Percentiles rank a stretch among this genome's conserved stretches.
Conservation (phyloP, 2,329 filamentous ascomycete species). For the Aspergillus luchuensis region DNA sequence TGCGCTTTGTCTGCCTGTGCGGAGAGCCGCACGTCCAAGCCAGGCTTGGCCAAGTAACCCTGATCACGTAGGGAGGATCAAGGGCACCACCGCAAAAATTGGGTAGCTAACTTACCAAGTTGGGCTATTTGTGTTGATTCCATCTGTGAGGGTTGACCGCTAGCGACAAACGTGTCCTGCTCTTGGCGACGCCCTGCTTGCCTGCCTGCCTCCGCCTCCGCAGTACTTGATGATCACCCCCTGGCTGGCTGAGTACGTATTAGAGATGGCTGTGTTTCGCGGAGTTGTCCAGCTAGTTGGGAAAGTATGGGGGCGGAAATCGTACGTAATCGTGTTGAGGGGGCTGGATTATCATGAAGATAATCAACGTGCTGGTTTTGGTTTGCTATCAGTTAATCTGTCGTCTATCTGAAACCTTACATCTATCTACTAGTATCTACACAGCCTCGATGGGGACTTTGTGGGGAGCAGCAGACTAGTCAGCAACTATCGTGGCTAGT, state of each 20-base stretch:
- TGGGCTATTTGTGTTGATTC: not conserved
- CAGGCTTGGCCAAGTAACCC: not conserved
- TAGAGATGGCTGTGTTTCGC: not conserved
- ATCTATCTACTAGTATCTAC: not conserved
- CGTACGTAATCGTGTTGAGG: not conserved
- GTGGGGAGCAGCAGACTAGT: not conserved
- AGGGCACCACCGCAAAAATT: not conserved
- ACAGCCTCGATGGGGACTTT: not conserved
- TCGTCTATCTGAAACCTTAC: constrained; percentile 1
- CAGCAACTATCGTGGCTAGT: not conserved
- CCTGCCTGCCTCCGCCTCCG: not conserved
- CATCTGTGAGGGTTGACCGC: not conserved
- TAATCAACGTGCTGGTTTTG: not conserved
- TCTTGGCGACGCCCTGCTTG: not conserved
- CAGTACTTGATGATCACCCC: not conserved
- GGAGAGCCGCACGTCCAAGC: not conserved
- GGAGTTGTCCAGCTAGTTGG: not conserved
- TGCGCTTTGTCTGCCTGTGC: not conserved
- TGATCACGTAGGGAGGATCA: not conserved
- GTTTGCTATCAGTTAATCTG: not conserved
- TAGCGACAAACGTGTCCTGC: not conserved
- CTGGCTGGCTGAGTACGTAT: not conserved
- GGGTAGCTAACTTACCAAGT: not conserved
- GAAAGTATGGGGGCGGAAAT: not conserved
- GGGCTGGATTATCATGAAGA: not conserved